Evolutionary conservation across 805 yeast species (phyloP), one percentile per base, ranked within the genome.

Genomic region (Suhomyces sp.): DNA sequence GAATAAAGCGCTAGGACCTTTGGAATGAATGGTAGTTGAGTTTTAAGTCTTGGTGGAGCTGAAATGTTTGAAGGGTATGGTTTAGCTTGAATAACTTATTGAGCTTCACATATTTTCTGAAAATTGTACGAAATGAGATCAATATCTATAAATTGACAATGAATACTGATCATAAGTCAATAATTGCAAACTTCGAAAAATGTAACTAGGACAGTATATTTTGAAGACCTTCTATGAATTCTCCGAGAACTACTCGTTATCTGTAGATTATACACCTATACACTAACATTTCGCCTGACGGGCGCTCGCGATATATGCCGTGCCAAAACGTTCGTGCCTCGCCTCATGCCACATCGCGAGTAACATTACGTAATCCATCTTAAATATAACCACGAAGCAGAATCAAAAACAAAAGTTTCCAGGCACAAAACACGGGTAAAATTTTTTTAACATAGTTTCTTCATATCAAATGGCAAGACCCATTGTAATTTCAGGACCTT

Each of bases 401-500:
- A 36, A 36, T 8, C 19, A 38, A 38, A 38, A 38, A 17, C 36
- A 33, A 38, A 38, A 38, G n/a, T 7, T 38, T 38, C 17, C n/a
- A 38, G 17, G 24, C 22, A 38, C 23, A 38, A 38, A 36, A 36
- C 19, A 15, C 41, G 41, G 13, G 42, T 19, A 38, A 38, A 38
- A 38, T 38, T 38, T 38, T 38, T 38, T 9, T 9, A 19, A 38
- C 17, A 38, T 17, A 38, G 42, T 9, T 40, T 22, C 24, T 40
- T 40, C 44, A 19, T 19, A 13, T 13, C 33, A 45, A 42, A 66
- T 66, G 69, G 56, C 71, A 54, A 89, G 94, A 72, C 98, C 97
- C 49, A 86, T 94, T 59, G 97, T 94, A 58, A 81, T 94, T 57
- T 91, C 97, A 42, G 99, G 99, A 60, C 99, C 99, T 52, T 90